These are phyloP conservation scores for sunflower (Helianthus annuus) DNA, from an alignment of 129 eudicot genomes.

Conservation along the genomic window HanXRQr2.0-SUNRISE NC_035447.2:12165817-12166316, in stretches of 20 bases:
- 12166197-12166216: neutral
- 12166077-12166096: neutral
- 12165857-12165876: neutral
- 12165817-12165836: neutral
- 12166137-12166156: neutral
- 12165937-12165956: neutral
- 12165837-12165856: conserved; percentile 1
- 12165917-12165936: neutral
- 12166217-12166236: neutral
- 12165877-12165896: neutral
- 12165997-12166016: neutral
- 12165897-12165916: neutral
- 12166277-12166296: neutral
- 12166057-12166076: neutral
- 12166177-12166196: neutral
- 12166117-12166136: neutral
- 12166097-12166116: neutral
- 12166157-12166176: neutral
- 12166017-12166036: neutral
- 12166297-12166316: conserved; percentile 1
- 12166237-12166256: neutral
- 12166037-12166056: neutral
- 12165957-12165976: neutral
- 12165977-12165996: neutral
- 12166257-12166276: neutral